Conservation (phyloP, 164 flowering plant species). For the Amborella trichopoda region DNA sequence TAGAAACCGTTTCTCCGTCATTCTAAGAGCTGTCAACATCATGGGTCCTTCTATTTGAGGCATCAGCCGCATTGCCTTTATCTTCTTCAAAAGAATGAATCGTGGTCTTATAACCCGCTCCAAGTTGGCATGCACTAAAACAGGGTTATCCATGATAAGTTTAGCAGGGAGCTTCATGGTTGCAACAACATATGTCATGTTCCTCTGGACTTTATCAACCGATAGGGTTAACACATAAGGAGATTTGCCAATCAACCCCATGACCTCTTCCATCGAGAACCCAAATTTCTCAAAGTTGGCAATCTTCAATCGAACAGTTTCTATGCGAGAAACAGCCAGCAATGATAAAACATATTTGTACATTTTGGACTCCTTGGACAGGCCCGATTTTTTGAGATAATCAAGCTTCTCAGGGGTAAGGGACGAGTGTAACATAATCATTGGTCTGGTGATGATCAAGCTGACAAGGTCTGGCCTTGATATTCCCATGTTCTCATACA, state of each 20-base stretch:
- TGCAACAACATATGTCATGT: slow-evolving; percentile 48
- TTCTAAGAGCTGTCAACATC: slow-evolving; percentile 42
- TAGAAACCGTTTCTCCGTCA: slow-evolving; percentile 42
- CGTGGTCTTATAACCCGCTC: slow-evolving; percentile 50
- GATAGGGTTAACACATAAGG: slow-evolving; percentile 45
- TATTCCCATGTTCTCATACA: slow-evolving; percentile 40
- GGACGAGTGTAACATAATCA: slow-evolving; percentile 36
- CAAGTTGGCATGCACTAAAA: slow-evolving; percentile 27
- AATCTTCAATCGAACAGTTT: slow-evolving; percentile 41
- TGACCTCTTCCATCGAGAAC: slow-evolving; percentile 36
- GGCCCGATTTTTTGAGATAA: slow-evolving; percentile 30
- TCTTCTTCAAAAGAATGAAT: slow-evolving; percentile 21
- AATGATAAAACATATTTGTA: slow-evolving; percentile 49
- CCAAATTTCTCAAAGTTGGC: slow-evolving; percentile 54
- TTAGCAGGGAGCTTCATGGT: slow-evolving; percentile 40
- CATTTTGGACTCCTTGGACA: slow-evolving; percentile 32
- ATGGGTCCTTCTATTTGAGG: slow-evolving; percentile 30
- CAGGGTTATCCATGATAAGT: slow-evolving; percentile 24
- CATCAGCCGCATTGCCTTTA: slow-evolving; percentile 31
- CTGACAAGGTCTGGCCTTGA: slow-evolving; percentile 20
- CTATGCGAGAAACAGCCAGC: slow-evolving; percentile 42
- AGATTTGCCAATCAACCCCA: slow-evolving; percentile 27
- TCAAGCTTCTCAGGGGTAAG: slow-evolving; percentile 40
- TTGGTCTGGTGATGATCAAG: slow-evolving; percentile 41
- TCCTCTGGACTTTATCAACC: slow-evolving; percentile 50